phyloP scores from a whole-genome alignment of 2,329 filamentous ascomycete species.

The Diplocarpon rosae region DNA sequence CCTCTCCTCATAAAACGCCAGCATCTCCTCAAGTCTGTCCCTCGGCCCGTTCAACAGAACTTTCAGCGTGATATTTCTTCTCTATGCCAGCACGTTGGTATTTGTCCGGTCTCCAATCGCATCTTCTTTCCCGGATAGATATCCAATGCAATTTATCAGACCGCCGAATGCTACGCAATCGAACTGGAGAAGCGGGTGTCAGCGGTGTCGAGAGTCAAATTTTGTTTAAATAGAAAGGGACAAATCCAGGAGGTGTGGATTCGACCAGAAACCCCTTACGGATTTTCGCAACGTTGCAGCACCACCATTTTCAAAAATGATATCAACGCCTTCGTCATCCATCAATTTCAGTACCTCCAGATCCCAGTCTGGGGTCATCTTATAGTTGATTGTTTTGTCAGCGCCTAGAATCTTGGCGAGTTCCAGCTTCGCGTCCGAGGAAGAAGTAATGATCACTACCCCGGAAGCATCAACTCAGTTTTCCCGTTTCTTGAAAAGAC shows the following conservation, averaged over 20 bases:
- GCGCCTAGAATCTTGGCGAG: conserved; percentile 39
- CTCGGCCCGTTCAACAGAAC: conserved; percentile 52
- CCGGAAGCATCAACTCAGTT: neutral
- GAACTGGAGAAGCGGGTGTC: conserved; percentile 27
- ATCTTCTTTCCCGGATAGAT: conserved; percentile 43
- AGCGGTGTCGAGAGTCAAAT: no score
- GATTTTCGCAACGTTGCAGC: conserved; percentile 40
- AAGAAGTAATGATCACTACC: conserved; percentile 42
- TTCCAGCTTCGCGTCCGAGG: conserved; percentile 40
- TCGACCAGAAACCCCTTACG: no score
- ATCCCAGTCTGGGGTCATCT: conserved; percentile 40
- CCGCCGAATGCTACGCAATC: conserved; percentile 43
- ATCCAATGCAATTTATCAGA: conserved; percentile 40
- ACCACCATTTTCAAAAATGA: conserved; percentile 45
- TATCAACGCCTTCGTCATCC: conserved; percentile 36
- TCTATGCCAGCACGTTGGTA: conserved; percentile 42
- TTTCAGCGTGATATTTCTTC: conserved; percentile 35
- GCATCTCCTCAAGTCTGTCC: conserved; percentile 43
- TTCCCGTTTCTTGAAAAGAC: neutral
- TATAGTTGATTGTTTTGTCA: conserved; percentile 43
- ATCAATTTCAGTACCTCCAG: conserved; percentile 37
- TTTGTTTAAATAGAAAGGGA: no score
- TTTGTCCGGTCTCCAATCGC: conserved; percentile 42
- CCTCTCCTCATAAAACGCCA: conserved; percentile 34
- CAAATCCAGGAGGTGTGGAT: no score